phyloP scores from a whole-genome alignment of 768 basidiomycete genomes.

The Termitomyces titanicus region DNA sequence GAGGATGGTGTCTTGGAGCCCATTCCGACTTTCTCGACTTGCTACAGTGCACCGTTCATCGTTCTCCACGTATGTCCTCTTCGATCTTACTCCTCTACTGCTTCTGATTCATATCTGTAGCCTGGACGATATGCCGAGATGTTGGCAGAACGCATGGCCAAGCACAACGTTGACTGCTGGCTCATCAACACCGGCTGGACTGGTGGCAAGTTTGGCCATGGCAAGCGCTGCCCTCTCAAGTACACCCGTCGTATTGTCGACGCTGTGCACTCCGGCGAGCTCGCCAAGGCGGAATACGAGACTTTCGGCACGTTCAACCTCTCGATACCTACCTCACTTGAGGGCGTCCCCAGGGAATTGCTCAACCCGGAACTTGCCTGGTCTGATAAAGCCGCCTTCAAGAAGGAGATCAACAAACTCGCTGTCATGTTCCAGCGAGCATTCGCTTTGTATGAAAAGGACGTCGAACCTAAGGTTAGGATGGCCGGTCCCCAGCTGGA shows the following conservation, averaged over 20 bases:
- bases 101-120: conserved; percentile 28
- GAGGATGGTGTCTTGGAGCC: conserved; percentile 98
- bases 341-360: conserved; percentile 87
- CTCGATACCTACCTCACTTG: conserved; percentile 75
- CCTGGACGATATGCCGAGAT: conserved; percentile 95
- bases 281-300: conserved; percentile 85
- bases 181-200: conserved; percentile 99
- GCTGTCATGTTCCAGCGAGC: conserved; percentile 94
- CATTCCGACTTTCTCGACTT: conserved; percentile 98
- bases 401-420: conserved; percentile 83
- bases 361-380: conserved; percentile 88
- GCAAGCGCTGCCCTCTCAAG: conserved; percentile 94
- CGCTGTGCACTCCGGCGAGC: conserved; percentile 91
- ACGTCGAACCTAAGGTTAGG: conserved; percentile 77
- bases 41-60: conserved; percentile 99
- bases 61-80: conserved; percentile 73
- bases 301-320: conserved; percentile 82
- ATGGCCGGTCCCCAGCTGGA: conserved; percentile 67
- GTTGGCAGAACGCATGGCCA: conserved; percentile 92
- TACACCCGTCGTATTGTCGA: conserved; percentile 96
- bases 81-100: background rate
- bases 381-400: conserved; percentile 86
- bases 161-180: conserved; percentile 91
- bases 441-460: conserved; percentile 87
- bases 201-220: conserved; percentile 87